These are phyloP conservation scores for Tolypocladium endophyticum DNA, from an alignment of 2,329 filamentous ascomycete genomes.

Conservation along the genomic window DNA sequence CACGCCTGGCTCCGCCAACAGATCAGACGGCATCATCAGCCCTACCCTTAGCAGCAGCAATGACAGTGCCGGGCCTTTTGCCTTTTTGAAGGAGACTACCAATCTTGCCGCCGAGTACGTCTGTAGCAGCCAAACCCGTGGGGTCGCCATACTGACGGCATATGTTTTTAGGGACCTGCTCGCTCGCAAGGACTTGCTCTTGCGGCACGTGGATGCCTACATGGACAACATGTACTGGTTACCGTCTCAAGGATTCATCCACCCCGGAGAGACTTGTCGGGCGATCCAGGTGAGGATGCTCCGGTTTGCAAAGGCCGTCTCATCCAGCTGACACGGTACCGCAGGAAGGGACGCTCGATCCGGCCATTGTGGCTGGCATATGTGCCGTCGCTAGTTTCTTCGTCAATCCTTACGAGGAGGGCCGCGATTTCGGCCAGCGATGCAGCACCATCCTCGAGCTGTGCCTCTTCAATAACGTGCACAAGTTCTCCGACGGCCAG, in stretches of 20 bases:
- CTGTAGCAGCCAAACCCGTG: background rate
- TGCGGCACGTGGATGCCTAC: slow-evolving; percentile 26
- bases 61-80: slow-evolving; percentile 6
- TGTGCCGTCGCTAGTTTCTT: slow-evolving; percentile 26
- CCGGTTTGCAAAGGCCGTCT: background rate
- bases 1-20: slow-evolving; percentile 2
- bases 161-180: slow-evolving; percentile 17
- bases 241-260: slow-evolving; percentile 27
- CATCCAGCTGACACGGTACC: background rate
- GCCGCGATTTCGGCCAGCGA: slow-evolving; percentile 23
- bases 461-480: slow-evolving; percentile 28
- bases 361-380: slow-evolving; percentile 25
- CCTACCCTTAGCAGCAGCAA: slow-evolving; percentile 7
- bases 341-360: slow-evolving; percentile 21
- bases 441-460: slow-evolving; percentile 28
- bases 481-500: slow-evolving; percentile 21
- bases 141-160: background rate
- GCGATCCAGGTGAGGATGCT: slow-evolving; percentile 19
- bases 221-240: slow-evolving; percentile 26
- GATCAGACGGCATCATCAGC: slow-evolving; percentile 8
- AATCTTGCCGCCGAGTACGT: slow-evolving; percentile 18
- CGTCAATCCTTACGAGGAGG: slow-evolving; percentile 19
- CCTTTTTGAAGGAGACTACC: slow-evolving; percentile 12
- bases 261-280: slow-evolving; percentile 21
- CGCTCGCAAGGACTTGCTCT: slow-evolving; percentile 21